These are phyloP conservation scores for Haematococcus sp. DNA, from an alignment of 139 green algal genomes.

Conservation along the genomic window DNA sequence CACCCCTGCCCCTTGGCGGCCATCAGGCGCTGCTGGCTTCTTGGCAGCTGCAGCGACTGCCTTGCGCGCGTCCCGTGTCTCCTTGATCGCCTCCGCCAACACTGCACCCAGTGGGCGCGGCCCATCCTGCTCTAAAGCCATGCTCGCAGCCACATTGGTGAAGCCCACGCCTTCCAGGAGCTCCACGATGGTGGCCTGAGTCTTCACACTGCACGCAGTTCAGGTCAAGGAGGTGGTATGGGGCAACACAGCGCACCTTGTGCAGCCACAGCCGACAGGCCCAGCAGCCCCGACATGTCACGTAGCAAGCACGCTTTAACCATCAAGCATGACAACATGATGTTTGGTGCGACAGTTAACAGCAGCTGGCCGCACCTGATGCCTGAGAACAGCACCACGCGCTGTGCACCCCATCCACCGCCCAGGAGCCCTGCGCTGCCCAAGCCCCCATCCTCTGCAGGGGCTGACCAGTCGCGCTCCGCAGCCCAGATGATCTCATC, in stretches of 20 bases:
- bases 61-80: neutral
- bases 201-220: constrained; percentile 20
- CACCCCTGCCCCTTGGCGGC: neutral
- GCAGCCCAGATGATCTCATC: constrained; percentile 22
- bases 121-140: constrained; percentile 33
- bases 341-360: too few species aligned
- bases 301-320: too few species aligned
- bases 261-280: too few species aligned
- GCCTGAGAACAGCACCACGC: constrained; percentile 55
- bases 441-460: neutral
- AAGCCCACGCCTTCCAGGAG: constrained; percentile 50
- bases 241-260: too few species aligned
- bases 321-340: too few species aligned
- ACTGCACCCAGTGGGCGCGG: constrained; percentile 39
- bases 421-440: constrained; percentile 7
- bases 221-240: too few species aligned
- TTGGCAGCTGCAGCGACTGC: neutral
- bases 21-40: neutral
- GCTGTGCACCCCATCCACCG: constrained; percentile 54
- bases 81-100: constrained; percentile 59
- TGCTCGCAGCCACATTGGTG: constrained; percentile 27
- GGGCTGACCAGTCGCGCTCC: constrained; percentile 46
- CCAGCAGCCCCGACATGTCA: too few species aligned
- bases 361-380: constrained; percentile 23
- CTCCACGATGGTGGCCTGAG: constrained; percentile 50